Evolutionary conservation across 2,329 filamentous ascomycete species (phyloP).

Genomic region (Xylaria hypoxylon): DNA sequence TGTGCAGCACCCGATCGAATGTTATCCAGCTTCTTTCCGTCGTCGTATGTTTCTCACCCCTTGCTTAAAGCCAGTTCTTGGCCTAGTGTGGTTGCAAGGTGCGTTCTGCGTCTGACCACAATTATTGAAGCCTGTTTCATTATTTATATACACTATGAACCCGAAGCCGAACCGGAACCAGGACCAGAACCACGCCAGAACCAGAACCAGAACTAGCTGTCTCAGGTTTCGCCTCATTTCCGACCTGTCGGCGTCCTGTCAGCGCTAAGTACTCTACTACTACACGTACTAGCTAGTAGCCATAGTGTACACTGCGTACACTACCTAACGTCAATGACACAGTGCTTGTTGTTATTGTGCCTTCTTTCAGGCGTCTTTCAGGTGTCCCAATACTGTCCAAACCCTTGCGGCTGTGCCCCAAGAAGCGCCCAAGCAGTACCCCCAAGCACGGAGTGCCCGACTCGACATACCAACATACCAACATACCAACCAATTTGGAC

Average conservation of each 20-base stretch:
- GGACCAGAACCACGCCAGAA: no score
- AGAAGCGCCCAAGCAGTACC: no score
- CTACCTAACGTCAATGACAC: conserved; percentile 14
- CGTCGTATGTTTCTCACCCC: no score
- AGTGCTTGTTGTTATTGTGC: conserved; percentile 10
- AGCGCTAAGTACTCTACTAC: conserved; percentile 15
- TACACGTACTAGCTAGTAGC: no score
- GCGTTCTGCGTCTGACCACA: conserved; percentile 4
- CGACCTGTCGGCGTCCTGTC: conserved; percentile 13
- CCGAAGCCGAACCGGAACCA: no score
- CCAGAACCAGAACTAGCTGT: conserved; percentile 13
- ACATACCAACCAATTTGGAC: background rate
- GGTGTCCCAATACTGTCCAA: no score
- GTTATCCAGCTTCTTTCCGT: no score
- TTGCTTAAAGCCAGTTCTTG: background rate
- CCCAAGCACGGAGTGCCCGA: conserved; percentile 13
- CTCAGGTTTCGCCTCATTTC: conserved; percentile 15
- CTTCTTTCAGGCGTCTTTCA: conserved; percentile 26
- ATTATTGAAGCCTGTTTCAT: conserved; percentile 12
- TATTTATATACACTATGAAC: conserved; percentile 14
- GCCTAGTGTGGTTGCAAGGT: background rate
- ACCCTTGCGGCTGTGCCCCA: conserved; percentile 1
- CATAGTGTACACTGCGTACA: no score
- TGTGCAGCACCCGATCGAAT: no score
- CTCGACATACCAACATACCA: background rate